Percentiles rank a stretch among this genome's conserved stretches.
Conservation (phyloP, 805 yeast species). For the Teunomyces stri region DNA sequence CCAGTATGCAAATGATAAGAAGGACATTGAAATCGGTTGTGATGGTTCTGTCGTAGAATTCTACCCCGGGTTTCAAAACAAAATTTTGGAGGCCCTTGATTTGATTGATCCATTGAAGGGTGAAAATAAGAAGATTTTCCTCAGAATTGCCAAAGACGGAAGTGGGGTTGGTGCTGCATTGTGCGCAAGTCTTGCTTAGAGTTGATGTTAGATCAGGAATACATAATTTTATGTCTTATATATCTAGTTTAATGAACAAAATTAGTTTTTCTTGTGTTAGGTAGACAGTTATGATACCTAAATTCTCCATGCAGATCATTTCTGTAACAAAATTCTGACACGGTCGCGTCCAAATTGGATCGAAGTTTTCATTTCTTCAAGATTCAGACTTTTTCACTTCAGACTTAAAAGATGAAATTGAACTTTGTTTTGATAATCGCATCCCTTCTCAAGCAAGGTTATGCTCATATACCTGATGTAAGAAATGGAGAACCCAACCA, state of each 20-base stretch:
- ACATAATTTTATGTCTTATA: not conserved
- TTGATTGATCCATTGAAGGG: constrained; percentile 70
- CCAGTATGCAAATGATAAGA: constrained; percentile 45
- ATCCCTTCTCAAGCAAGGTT: not conserved
- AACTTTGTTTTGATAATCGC: not conserved
- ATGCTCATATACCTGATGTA: not conserved
- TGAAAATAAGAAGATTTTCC: constrained; percentile 68
- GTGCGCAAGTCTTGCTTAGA: constrained; percentile 56
- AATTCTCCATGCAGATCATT: not conserved
- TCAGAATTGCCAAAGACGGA: constrained; percentile 90
- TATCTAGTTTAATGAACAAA: not conserved
- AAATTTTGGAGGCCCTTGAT: constrained; percentile 75
- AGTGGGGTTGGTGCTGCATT: constrained; percentile 97
- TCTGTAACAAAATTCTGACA: not conserved
- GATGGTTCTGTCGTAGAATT: constrained; percentile 94
- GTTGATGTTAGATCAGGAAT: not conserved
- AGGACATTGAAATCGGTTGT: constrained; percentile 87
- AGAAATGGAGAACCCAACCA: not conserved
- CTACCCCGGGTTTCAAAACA: constrained; percentile 85
- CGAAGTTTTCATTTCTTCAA: not conserved
- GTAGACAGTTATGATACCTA: not conserved
- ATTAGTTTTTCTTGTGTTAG: not conserved
- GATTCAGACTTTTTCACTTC: not conserved
- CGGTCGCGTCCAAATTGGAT: not conserved
- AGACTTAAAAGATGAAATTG: not conserved